phyloP scores from a whole-genome alignment of 495 filamentous ascomycete species.

The Penicillium odoratum region DNA sequence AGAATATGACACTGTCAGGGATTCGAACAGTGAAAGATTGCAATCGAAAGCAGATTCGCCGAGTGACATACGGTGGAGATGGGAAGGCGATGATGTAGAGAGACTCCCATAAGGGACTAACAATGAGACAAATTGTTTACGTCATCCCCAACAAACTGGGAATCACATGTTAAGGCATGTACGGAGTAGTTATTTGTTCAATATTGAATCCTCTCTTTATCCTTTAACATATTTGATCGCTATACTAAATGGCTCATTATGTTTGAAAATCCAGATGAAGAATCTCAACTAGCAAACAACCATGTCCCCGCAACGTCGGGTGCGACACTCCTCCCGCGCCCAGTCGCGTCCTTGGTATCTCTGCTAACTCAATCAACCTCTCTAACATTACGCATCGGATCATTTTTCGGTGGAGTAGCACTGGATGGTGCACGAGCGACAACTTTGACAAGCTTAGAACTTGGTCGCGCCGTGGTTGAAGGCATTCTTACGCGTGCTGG shows the following conservation, averaged over 20 bases:
- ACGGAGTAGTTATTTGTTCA: neutral
- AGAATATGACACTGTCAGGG: slow-evolving; percentile 58
- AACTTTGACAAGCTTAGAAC: slow-evolving; percentile 67
- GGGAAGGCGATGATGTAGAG: slow-evolving; percentile 42
- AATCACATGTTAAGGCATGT: slow-evolving; percentile 25
- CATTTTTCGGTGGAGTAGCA: slow-evolving; percentile 62
- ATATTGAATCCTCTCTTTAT: neutral
- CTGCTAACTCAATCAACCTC: slow-evolving; percentile 67
- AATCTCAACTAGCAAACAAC: slow-evolving; percentile 8
- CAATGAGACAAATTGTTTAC: neutral
- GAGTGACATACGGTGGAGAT: slow-evolving; percentile 55
- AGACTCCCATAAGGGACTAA: neutral
- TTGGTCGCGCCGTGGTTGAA: slow-evolving; percentile 66
- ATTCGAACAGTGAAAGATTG: slow-evolving; percentile 55
- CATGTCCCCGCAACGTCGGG: slow-evolving; percentile 41
- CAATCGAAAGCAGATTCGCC: slow-evolving; percentile 50
- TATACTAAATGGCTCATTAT: slow-evolving; percentile 25
- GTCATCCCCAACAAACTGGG: slow-evolving; percentile 8
- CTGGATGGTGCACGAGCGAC: slow-evolving; percentile 66
- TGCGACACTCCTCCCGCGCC: slow-evolving; percentile 63
- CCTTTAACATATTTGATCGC: neutral
- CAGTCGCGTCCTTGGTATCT: slow-evolving; percentile 69
- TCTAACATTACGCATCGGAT: slow-evolving; percentile 68
- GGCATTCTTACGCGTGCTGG: slow-evolving; percentile 67
- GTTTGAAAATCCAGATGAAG: neutral